Evolutionary conservation across 768 basidiomycete genomes (phyloP).

Genomic region (Coprinellus aureogranulatus): DNA sequence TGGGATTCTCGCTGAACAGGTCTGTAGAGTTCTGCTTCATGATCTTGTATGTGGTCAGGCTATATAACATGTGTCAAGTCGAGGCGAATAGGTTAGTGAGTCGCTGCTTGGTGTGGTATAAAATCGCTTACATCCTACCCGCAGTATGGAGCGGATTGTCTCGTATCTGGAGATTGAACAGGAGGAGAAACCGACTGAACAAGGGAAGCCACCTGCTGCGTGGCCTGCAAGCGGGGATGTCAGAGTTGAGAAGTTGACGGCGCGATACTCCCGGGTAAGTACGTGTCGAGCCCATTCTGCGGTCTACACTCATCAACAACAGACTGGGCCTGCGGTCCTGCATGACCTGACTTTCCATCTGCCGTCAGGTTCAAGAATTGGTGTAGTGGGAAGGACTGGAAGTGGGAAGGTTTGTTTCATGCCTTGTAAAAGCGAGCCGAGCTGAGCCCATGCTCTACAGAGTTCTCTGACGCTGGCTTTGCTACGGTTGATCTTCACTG

Average conservation of each 20-base stretch:
- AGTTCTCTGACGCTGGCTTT: conserved; percentile 41
- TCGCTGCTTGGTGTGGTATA: too few species aligned
- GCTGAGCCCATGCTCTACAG: conserved; percentile 6
- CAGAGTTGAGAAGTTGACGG: conserved; percentile 48
- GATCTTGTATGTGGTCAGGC: conserved; percentile 51
- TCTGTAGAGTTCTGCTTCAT: conserved; percentile 57
- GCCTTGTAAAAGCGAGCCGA: background rate
- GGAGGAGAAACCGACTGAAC: conserved; percentile 9
- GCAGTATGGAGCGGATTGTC: conserved; percentile 19
- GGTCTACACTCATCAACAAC: too few species aligned
- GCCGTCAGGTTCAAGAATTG: conserved; percentile 57
- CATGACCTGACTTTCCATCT: conserved; percentile 50
- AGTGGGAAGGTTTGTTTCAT: conserved; percentile 20
- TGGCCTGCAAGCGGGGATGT: conserved; percentile 59
- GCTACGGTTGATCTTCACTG: conserved; percentile 50
- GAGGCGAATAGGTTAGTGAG: conserved; percentile 38
- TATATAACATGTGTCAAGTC: conserved; percentile 47
- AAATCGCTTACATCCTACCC: too few species aligned
- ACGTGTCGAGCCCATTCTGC: background rate
- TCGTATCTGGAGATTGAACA: conserved; percentile 17
- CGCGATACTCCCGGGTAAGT: conserved; percentile 41
- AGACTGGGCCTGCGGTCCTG: conserved; percentile 44
- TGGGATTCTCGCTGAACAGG: conserved; percentile 59
- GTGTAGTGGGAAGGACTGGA: conserved; percentile 34
- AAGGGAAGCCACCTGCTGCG: conserved; percentile 46